Conservation (phyloP, 202 grass and related monocot species). For the Eragrostis tef region DNA sequence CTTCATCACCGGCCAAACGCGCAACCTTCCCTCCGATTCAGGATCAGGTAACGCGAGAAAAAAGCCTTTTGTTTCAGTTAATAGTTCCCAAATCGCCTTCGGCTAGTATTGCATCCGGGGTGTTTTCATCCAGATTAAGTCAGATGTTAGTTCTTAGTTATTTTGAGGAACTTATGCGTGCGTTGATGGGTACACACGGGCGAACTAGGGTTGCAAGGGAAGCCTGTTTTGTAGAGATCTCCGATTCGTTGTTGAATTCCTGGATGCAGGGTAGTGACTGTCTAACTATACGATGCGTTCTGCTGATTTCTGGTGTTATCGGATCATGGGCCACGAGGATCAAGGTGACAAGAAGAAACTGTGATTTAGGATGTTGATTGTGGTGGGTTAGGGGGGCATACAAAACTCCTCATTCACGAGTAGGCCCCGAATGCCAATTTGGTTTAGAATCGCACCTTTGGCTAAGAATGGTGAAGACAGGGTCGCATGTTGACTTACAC, state of each 20-base stretch:
- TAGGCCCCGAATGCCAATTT: not conserved
- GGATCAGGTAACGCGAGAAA: conserved; percentile 43
- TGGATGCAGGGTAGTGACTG: not conserved
- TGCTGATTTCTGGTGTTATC: not conserved
- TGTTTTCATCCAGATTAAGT: not conserved
- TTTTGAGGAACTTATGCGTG: not conserved
- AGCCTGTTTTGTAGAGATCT: not conserved
- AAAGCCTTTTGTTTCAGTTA: not conserved
- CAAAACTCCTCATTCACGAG: not conserved
- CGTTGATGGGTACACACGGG: not conserved
- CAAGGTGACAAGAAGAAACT: not conserved
- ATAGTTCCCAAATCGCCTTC: not conserved
- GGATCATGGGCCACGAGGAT: not conserved
- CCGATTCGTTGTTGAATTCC: not conserved
- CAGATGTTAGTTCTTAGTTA: not conserved
- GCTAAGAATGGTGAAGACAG: no score
- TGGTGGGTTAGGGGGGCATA: not conserved
- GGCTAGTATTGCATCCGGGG: not conserved
- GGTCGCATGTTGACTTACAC: no score
- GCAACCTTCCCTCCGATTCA: conserved; percentile 42
- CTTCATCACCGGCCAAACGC: conserved; percentile 70
- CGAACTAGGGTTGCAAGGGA: not conserved
- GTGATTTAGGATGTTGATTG: not conserved
- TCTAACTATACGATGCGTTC: not conserved
- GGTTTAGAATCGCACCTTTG: no score